Evolutionary conservation across 106 monocot genomes (phyloP), one percentile per base, ranked within the genome.

Genomic region (Allium sativum): DNA sequence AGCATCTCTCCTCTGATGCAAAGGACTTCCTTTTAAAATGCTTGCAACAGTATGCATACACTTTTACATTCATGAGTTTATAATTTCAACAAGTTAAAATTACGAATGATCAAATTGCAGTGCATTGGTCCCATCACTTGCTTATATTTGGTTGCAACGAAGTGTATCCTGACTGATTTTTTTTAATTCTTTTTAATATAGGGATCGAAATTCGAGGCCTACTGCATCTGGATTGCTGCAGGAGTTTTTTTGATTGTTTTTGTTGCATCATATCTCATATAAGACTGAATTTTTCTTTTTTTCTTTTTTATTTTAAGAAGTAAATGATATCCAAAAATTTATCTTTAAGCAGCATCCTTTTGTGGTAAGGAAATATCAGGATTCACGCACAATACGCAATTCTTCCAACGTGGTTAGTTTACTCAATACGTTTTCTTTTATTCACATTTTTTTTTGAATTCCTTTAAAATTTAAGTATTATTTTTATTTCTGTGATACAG

Each of bases 1-100:
- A 98, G 60, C 84, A 92, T 73, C 82, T 98, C 45, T 92, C 98
- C 16, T 62, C 61, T 61, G 80, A 92, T 70, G 98, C 98, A 0
- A 91, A 88, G 66, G 84, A 88, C 76, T 98, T 98, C 64, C 98
- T 98, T 67, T 75, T 91, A 58, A 98, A 98, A 75, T 98, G 98
- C 70, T 85, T 98, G 55, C 92, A 88, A 44, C 65, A 98, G 98
- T 98, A 92, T 55, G 18, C 43, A 11, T 18, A 40, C 46, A 15
- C 55, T 40, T 17, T 10, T 56, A 40, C 14, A 46, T 55, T 17
- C 31, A 31, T 31, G 31, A 31, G 5, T 3, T 31, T 31, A 31
- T 31, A 31, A 31, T 31, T 31, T 31, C 31, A 31, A 31, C 31
- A 31, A 31, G 31, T 31, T 5, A 31, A 31, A 31, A 31, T 31